Evolutionary conservation across 768 basidiomycete species (phyloP).

Genomic region (Jaapia argillacea): DNA sequence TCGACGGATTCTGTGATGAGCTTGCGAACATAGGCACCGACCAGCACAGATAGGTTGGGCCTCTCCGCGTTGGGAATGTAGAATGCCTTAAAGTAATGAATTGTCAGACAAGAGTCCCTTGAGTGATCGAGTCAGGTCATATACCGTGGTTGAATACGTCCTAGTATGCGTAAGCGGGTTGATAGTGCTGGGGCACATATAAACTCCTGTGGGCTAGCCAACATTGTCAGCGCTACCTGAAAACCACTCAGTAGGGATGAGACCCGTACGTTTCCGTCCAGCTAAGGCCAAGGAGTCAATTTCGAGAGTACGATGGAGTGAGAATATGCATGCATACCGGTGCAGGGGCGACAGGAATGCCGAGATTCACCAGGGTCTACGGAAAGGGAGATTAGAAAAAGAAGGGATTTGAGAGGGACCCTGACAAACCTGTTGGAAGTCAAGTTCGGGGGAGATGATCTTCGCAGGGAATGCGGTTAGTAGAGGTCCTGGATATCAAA

Average conservation of each 20-base stretch:
- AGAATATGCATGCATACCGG: background rate
- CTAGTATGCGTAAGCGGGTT: background rate
- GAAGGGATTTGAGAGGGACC: background rate
- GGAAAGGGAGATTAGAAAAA: background rate
- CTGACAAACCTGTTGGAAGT: conserved; percentile 9
- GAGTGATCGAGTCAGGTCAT: background rate
- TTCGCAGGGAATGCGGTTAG: conserved; percentile 9
- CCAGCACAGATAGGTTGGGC: conserved; percentile 1
- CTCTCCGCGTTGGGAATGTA: background rate
- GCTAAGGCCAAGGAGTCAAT: background rate
- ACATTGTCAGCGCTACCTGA: background rate
- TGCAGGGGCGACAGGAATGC: background rate
- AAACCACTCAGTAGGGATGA: background rate
- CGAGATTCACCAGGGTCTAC: background rate
- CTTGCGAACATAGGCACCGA: conserved; percentile 8
- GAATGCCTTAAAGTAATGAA: background rate
- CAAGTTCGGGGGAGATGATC: conserved; percentile 8
- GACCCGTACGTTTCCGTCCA: conserved; percentile 11
- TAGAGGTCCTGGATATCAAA: conserved; percentile 9
- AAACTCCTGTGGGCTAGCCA: background rate
- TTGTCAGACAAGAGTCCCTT: background rate
- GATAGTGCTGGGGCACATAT: background rate
- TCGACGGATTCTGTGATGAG: conserved; percentile 5
- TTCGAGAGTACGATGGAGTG: background rate
- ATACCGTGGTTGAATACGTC: background rate